Evolutionary conservation across 2,329 filamentous ascomycete species (phyloP).

Genomic region (Xylariaceae sp.): DNA sequence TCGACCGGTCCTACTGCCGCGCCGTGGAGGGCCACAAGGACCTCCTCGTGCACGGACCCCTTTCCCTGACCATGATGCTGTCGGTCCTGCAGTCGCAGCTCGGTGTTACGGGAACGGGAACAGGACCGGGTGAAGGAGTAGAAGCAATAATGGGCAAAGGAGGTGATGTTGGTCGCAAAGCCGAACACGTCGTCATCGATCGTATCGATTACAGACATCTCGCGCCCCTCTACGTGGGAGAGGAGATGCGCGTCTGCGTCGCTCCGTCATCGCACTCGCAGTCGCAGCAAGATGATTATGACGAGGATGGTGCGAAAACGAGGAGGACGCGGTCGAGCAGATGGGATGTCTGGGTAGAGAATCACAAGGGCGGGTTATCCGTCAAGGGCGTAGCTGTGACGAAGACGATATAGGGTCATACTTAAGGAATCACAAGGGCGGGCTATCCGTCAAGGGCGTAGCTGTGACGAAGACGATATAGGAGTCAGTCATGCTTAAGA

Average conservation of each 20-base stretch:
- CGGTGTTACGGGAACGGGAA: no score
- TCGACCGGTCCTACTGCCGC: constrained; percentile 66
- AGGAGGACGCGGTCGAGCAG: no score
- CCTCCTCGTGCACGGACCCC: constrained; percentile 80
- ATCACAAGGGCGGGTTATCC: constrained; percentile 53
- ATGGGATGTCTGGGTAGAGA: constrained; percentile 64
- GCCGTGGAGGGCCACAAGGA: constrained; percentile 68
- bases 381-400: constrained; percentile 50
- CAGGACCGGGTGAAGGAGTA: no score
- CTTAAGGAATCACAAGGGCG: no score
- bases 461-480: no score
- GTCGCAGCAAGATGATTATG: constrained; percentile 5
- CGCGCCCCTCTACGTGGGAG: constrained; percentile 70
- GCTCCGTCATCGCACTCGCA: constrained; percentile 33
- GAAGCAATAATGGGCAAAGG: no score
- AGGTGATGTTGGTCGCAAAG: no score
- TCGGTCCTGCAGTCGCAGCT: constrained; percentile 53
- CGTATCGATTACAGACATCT: constrained; percentile 75
- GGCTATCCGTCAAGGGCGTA: no score
- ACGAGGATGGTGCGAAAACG: no score
- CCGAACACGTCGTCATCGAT: constrained; percentile 36
- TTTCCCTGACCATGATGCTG: constrained; percentile 73
- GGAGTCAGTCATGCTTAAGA: no score
- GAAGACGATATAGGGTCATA: not conserved
- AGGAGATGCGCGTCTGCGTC: constrained; percentile 65